These are phyloP conservation scores for Eleusine indica DNA, from an alignment of 176 grass and related monocot genomes.

Conservation along the genomic window DNA sequence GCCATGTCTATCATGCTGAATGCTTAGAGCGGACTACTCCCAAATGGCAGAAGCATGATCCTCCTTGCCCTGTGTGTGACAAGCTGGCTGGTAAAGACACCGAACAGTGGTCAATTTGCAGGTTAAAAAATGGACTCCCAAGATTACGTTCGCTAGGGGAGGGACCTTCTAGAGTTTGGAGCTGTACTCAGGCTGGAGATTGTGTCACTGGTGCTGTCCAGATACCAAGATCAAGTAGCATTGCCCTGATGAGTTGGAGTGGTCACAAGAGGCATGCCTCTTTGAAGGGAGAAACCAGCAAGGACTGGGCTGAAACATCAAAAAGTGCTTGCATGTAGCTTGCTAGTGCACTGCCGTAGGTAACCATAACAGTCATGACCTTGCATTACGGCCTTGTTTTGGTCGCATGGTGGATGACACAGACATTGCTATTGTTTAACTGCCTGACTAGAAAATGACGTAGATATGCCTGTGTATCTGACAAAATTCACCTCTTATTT, in stretches of 20 bases:
- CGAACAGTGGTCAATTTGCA: slow-evolving; percentile 72
- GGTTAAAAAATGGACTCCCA: slow-evolving; percentile 65
- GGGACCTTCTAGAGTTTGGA: slow-evolving; percentile 73
- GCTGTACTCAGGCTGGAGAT: slow-evolving; percentile 61
- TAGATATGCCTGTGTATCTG: slow-evolving; percentile 40
- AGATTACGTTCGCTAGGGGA: slow-evolving; percentile 69
- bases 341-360: neutral
- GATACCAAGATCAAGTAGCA: slow-evolving; percentile 45
- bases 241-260: slow-evolving; percentile 29
- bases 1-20: slow-evolving; percentile 84
- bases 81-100: slow-evolving; percentile 56
- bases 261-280: slow-evolving; percentile 52
- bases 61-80: slow-evolving; percentile 68
- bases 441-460: slow-evolving; percentile 25
- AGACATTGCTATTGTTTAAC: slow-evolving; percentile 7
- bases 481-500: slow-evolving; percentile 8
- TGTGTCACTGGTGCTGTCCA: slow-evolving; percentile 48
- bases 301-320: slow-evolving; percentile 43
- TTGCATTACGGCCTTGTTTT: slow-evolving; percentile 15
- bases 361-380: neutral
- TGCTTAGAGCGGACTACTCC: slow-evolving; percentile 72
- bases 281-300: slow-evolving; percentile 38
- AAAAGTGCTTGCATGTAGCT: slow-evolving; percentile 37
- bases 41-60: slow-evolving; percentile 68
- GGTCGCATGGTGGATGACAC: slow-evolving; percentile 3